Evolutionary conservation across 2,329 filamentous ascomycete species (phyloP), one percentile per base, ranked within the genome.

Genomic region (Sclerotinia borealis): DNA sequence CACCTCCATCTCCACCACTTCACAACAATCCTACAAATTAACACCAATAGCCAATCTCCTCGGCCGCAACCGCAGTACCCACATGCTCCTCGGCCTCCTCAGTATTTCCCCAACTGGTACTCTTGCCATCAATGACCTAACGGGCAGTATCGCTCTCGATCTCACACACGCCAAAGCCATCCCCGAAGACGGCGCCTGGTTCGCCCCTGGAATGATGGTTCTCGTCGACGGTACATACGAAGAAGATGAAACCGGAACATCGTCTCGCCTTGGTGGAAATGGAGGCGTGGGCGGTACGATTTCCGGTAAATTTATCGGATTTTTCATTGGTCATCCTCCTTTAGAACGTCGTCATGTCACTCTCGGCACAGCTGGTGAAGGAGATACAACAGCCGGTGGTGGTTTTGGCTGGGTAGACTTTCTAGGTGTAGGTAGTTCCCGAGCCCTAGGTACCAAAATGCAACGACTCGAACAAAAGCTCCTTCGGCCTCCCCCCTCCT

Each of bases 351-450:
- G 95, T 45, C 86, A 88, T 56, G 83, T 85, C 15, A 95, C 92
- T 0, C 79, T 97, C 4, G 93, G 93, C 11, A 84, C 81, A 62
- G 83, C 81, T 19, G 83, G 86, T 27, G 77, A 79, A 25, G 83
- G 85, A 64, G 74, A 76, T 31, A 80, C 85, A 66, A 86, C 84
- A 45, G 85, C 90, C 48, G 89, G 88, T 34, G 90, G 90, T 64
- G 91, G 91, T 0, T 97, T 98, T 73, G 95, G 95, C 49, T 99
- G 95, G 93, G 92, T 96, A 60, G 95, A 98, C 75, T 99, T 98
- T 73, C 80, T 98, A 1, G 95, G 93, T 7, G 85, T 95, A 1
- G 93, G 93, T 41, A 96, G 92, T 71, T 92, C 96, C 75, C 88
- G 92, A 51, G 92, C 92, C 8, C 85, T 89, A 1, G 93, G 93